A percentile compares a stretch with the other conserved stretches of the same genome.
phyloP scores from a whole-genome alignment of 352 stramenopile species.

The Chrysophaeum taylorii region DNA sequence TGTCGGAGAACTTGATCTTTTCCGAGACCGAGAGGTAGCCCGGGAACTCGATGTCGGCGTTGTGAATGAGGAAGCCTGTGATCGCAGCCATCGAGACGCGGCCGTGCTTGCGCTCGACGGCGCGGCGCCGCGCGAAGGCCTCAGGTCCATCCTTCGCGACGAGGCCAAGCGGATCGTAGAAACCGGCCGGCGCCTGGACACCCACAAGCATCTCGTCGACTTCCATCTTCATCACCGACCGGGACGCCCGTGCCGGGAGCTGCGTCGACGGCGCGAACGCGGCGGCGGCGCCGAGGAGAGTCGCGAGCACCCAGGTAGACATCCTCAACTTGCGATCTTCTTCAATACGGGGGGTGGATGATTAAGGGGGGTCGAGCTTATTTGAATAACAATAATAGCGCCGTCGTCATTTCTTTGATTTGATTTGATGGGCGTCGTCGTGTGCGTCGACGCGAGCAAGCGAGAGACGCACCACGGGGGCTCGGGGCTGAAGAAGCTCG shows the following conservation, averaged over 20 bases:
- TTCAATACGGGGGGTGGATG: no score
- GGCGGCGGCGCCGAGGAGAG: no score
- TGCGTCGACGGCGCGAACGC: no score
- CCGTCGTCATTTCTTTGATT: no score
- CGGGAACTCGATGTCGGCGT: constrained; percentile 22
- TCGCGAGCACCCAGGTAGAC: no score
- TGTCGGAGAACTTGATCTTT: constrained; percentile 22
- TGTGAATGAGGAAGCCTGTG: constrained; percentile 33
- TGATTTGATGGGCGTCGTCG: no score
- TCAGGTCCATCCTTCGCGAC: constrained; percentile 24
- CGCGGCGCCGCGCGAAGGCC: constrained; percentile 39
- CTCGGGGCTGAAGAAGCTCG: constrained; percentile 81
- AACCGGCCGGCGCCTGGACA: constrained; percentile 15
- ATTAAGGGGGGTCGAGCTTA: no score
- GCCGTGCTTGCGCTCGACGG: constrained; percentile 42
- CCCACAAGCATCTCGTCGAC: constrained; percentile 9
- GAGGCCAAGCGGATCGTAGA: constrained; percentile 31
- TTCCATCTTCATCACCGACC: no score
- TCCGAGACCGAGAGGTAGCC: constrained; percentile 19
- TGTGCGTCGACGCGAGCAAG: constrained; percentile 83
- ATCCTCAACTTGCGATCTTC: no score
- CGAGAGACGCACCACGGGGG: constrained; percentile 77
- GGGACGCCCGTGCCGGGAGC: no score
- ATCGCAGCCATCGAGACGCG: constrained; percentile 40
- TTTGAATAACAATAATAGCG: no score